These are phyloP conservation scores for Mycotypha africana DNA, from an alignment of 371 early-diverging fungal genomes.

Conservation along the genomic window DNA sequence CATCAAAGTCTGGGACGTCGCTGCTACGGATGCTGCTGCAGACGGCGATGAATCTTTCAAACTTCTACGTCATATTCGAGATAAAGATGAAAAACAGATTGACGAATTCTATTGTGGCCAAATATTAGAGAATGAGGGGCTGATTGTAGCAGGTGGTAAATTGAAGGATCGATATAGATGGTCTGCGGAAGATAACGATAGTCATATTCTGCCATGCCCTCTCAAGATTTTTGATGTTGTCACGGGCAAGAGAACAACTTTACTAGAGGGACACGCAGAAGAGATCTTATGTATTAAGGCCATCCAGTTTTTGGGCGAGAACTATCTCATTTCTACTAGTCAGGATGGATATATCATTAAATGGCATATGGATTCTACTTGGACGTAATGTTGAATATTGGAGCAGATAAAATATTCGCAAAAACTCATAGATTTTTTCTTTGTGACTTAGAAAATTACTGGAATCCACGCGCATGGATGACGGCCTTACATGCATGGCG, in stretches of 20 bases:
- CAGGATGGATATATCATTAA: constrained; percentile 90
- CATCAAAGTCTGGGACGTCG: constrained; percentile 74
- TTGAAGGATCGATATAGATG: constrained; percentile 82
- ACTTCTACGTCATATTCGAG: constrained; percentile 67
- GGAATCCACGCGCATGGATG: constrained; percentile 59
- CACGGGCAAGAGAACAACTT: constrained; percentile 62
- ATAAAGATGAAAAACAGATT: constrained; percentile 70
- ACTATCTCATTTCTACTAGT: constrained; percentile 80
- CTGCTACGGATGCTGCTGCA: too few relatives aligned
- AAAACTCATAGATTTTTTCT: neutral
- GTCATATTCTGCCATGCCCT: constrained; percentile 85
- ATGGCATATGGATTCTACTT: constrained; percentile 77
- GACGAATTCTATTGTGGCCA: constrained; percentile 87
- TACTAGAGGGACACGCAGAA: constrained; percentile 78
- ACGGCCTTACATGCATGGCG: constrained; percentile 90
- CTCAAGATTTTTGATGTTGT: constrained; percentile 82
- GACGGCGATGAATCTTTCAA: constrained; percentile 56
- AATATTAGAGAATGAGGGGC: constrained; percentile 39
- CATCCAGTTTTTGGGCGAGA: constrained; percentile 66
- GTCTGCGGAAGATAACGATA: constrained; percentile 86
- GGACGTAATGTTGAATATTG: constrained; percentile 39
- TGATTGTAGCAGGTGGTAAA: constrained; percentile 27
- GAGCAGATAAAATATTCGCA: neutral
- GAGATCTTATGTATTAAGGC: constrained; percentile 81
- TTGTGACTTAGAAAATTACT: constrained; percentile 33